Percentiles rank a stretch among this genome's conserved stretches.
phyloP scores from a whole-genome alignment of 352 stramenopile species.

The Phytopythium helicoides region DNA sequence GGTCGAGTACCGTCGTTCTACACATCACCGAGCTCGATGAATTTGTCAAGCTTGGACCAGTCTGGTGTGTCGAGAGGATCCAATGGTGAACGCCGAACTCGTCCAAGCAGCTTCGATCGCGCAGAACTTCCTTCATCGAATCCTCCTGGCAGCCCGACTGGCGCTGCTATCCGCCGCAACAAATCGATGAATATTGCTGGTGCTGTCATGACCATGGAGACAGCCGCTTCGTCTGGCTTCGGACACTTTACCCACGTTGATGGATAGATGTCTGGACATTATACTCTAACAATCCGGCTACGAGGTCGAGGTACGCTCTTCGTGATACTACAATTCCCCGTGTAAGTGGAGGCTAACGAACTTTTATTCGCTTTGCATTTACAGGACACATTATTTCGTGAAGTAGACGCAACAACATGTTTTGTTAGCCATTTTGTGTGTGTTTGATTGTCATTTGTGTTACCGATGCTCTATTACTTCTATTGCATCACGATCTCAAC shows the following conservation, averaged over 20 bases:
- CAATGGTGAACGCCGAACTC: conserved; percentile 14
- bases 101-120: conserved; percentile 22
- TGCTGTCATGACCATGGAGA: conserved; percentile 82
- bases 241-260: conserved; percentile 5
- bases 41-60: conserved; percentile 72
- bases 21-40: conserved; percentile 84
- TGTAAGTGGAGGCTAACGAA: no score
- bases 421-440: no score
- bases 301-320: no score
- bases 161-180: conserved; percentile 54
- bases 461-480: conserved; percentile 2
- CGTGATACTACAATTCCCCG: no score
- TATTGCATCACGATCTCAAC: background rate
- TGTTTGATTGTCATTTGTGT: background rate
- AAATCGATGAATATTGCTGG: conserved; percentile 78
- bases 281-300: no score
- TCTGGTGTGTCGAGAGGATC: conserved; percentile 9
- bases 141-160: conserved; percentile 11
- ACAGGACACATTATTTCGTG: no score
- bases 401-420: no score
- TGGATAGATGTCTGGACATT: background rate
- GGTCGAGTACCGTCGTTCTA: conserved; percentile 86
- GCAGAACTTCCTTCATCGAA: conserved; percentile 15
- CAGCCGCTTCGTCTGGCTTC: conserved; percentile 9
- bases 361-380: no score